These are phyloP conservation scores for Lathyrus sativus DNA, from an alignment of 306 rosid genomes.

Conservation along the genomic window DNA sequence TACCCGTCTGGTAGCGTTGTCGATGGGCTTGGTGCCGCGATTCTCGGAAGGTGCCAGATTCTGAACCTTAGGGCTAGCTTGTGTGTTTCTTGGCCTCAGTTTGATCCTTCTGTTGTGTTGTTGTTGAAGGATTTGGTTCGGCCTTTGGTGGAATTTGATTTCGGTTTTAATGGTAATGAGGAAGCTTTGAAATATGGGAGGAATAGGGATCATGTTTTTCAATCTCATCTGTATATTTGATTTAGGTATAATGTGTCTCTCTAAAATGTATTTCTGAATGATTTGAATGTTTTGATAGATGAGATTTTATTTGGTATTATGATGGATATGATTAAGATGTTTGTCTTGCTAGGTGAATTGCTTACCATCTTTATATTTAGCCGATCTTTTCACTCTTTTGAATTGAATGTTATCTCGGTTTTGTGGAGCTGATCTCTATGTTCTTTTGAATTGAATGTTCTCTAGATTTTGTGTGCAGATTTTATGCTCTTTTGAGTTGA, in stretches of 20 bases:
- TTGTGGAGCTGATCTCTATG: not conserved
- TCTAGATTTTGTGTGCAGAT: too few species aligned
- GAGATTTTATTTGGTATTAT: not conserved
- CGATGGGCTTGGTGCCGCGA: conserved; percentile 76
- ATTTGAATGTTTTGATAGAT: not conserved
- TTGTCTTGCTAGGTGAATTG: conserved; percentile 27
- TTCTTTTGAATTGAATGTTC: too few species aligned
- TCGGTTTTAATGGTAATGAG: conserved; percentile 19
- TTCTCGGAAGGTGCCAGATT: conserved; percentile 65
- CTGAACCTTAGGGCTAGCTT: conserved; percentile 59
- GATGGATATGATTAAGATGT: not conserved
- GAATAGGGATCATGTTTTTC: conserved; percentile 52
- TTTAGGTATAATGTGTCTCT: not conserved
- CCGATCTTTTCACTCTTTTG: not conserved
- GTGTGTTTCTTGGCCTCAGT: conserved; percentile 79
- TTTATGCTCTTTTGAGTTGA: too few species aligned
- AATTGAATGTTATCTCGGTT: conserved; percentile 9
- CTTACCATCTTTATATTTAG: not conserved
- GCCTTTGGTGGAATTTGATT: conserved; percentile 46
- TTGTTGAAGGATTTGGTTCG: conserved; percentile 54
- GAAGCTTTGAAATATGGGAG: conserved; percentile 40
- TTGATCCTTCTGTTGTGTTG: conserved; percentile 51
- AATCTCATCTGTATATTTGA: conserved; percentile 71
- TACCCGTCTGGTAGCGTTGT: conserved; percentile 86
- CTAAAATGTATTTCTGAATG: not conserved